Evolutionary conservation across 1,139 yeast species (phyloP).

Genomic region (Hyphopichia buzzinii): DNA sequence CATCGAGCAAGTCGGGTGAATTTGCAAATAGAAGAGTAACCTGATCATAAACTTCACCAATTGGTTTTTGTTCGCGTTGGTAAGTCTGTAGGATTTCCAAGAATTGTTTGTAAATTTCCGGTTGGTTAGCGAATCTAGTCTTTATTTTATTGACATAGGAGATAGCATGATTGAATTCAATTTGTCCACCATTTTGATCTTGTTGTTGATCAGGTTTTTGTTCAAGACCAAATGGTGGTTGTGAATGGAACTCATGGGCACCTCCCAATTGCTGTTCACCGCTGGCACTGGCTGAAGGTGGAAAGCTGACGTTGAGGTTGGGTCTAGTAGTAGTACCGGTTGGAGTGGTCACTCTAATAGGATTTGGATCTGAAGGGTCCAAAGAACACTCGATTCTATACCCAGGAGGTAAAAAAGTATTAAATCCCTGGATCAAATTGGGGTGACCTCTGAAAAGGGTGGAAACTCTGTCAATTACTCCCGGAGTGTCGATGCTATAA

Average conservation of each 20-base stretch:
- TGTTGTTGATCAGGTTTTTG: slow-evolving; percentile 13
- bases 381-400: slow-evolving; percentile 89
- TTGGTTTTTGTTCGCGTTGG: slow-evolving; percentile 93
- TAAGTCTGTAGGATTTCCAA: slow-evolving; percentile 93
- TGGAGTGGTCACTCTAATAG: slow-evolving; percentile 94
- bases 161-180: slow-evolving; percentile 95
- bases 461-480: slow-evolving; percentile 94
- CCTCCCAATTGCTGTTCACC: slow-evolving; percentile 10
- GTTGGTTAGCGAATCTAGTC: slow-evolving; percentile 89
- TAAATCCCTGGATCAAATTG: slow-evolving; percentile 89
- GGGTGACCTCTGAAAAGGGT: slow-evolving; percentile 91
- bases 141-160: slow-evolving; percentile 94
- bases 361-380: slow-evolving; percentile 88
- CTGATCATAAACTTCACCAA: slow-evolving; percentile 90
- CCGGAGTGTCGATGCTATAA: slow-evolving; percentile 88
- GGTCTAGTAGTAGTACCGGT: slow-evolving; percentile 81
- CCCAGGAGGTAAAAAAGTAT: slow-evolving; percentile 96
- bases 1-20: slow-evolving; percentile 92
- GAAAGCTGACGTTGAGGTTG: slow-evolving; percentile 33
- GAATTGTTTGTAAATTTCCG: slow-evolving; percentile 92
- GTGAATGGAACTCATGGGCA: slow-evolving; percentile 3
- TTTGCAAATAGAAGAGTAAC: slow-evolving; percentile 85
- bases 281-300: slow-evolving; percentile 24
- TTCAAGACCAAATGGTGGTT: slow-evolving; percentile 9
- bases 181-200: slow-evolving; percentile 65